Evolutionary conservation across 2,329 filamentous ascomycete genomes (phyloP), one percentile per base, ranked within the genome.

Genomic region (Grosmannia huntii): DNA sequence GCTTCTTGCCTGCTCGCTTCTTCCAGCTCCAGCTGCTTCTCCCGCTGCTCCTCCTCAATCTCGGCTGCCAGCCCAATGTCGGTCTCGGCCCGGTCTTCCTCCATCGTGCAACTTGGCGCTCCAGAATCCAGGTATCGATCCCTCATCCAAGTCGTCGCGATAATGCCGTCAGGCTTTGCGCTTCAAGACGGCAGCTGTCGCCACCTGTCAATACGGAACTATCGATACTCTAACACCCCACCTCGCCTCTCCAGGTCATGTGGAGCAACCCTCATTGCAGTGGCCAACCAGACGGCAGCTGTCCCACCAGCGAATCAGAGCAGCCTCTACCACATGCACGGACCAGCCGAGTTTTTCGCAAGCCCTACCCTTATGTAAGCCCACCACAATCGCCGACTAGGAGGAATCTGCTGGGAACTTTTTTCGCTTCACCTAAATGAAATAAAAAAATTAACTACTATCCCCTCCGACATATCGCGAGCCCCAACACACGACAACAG

Each of bases 21-120:
- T 5, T 28, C 38, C 7, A 16, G 33, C 44, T 41, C 66, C 49
- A 71, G 68, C 60, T 81, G 61, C 77, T 60, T 58, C 16, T 48
- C 46, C 46, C 57, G 56, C 14, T 64, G 56, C 46, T 58, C 57
- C 27, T 59, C 62, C 62, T 85, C 84, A 48, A 86, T 82, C 63
- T 87, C 82, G 56, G 81, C 78, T 14, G 83, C 84, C 49, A 87
- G 78, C 60, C 87, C 87, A 31, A 92, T 72, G 66, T 90, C 86
- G 36, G 84, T 80, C 61, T 83, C 76, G 36, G 80, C 82, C 64
- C 88, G 76, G 68, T 92, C 88, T 65, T 88, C 83, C 69, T 92
- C 88, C 89, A 92, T 92, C 19, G 49, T 60, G 19, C 10, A 41
- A 21, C 31, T 44, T 21, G 23, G 12, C 5, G 16, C 9, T 21